Percentiles rank a stretch among this genome's conserved stretches.
Evolutionary conservation across 139 green algal species (phyloP).

Genomic region (Tetradesmus lagerheimii): DNA sequence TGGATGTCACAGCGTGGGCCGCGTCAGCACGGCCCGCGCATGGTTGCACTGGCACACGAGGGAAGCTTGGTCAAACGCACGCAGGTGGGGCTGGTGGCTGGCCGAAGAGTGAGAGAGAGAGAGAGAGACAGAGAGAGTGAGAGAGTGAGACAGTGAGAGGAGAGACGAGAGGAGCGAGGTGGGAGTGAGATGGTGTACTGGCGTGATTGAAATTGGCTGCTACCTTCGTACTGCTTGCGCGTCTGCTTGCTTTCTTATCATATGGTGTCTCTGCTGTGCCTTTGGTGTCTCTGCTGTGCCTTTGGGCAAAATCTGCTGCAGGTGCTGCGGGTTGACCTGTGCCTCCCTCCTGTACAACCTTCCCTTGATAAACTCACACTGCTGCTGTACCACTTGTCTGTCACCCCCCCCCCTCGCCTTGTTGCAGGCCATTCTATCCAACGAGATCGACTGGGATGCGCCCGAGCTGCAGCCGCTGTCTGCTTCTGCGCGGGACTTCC

Average conservation of each 20-base stretch:
- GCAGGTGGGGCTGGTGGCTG: constrained; percentile 7
- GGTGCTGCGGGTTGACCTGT: background rate
- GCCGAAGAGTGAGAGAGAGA: background rate
- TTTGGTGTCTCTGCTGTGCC: too few relatives aligned
- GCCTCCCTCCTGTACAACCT: background rate
- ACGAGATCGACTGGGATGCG: constrained; percentile 79
- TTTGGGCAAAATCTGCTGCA: too few relatives aligned
- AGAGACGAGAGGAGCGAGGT: too few relatives aligned
- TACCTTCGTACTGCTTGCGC: too few relatives aligned
- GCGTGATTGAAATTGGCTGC: too few relatives aligned
- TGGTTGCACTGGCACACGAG: background rate
- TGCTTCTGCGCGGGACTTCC: constrained; percentile 52
- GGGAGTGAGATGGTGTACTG: background rate
- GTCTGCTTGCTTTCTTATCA: too few relatives aligned
- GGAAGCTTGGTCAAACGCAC: background rate
- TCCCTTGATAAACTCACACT: too few relatives aligned
- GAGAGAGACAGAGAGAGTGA: constrained; percentile 13
- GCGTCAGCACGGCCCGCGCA: background rate
- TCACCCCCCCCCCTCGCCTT: too few relatives aligned
- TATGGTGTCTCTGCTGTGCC: too few relatives aligned
- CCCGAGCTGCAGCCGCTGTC: constrained; percentile 62
- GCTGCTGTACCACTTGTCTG: too few relatives aligned
- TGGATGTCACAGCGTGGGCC: background rate
- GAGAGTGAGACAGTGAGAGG: background rate
- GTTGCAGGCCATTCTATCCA: constrained; percentile 73